Conservation (phyloP, 257 asterid genomes). For the Scutellaria galericulata region DNA sequence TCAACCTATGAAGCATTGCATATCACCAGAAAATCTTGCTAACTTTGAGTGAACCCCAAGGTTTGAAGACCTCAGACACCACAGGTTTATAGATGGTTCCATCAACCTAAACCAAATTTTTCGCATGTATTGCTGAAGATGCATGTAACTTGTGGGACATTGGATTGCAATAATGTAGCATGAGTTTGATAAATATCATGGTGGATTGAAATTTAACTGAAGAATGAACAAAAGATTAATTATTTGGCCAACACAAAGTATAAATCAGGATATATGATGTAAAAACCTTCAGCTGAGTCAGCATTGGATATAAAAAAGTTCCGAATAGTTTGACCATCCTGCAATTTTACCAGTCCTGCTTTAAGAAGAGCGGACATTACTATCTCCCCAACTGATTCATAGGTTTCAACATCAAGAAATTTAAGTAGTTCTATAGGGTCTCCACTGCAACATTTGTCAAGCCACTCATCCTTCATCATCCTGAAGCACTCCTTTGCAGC, state of each 20-base stretch:
- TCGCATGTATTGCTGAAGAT: constrained; percentile 1
- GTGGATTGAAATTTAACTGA: constrained; percentile 13
- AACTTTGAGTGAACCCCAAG: constrained; percentile 18
- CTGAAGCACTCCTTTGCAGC: constrained; percentile 82
- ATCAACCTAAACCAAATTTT: not conserved
- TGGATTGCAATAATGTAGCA: constrained; percentile 23
- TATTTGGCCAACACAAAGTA: not conserved
- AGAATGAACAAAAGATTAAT: constrained; percentile 2
- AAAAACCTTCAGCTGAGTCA: constrained; percentile 68
- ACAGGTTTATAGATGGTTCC: not conserved
- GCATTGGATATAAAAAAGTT: constrained; percentile 48
- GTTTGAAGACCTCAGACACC: constrained; percentile 22
- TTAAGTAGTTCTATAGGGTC: constrained; percentile 75
- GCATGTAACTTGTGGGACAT: constrained; percentile 8
- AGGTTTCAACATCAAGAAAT: constrained; percentile 96
- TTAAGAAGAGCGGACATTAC: constrained; percentile 68
- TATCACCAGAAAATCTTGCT: constrained; percentile 16
- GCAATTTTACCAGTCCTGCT: constrained; percentile 68
- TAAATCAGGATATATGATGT: constrained; percentile 22
- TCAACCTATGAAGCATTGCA: constrained; percentile 19
- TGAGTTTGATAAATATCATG: constrained; percentile 18
- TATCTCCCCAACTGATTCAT: constrained; percentile 83
- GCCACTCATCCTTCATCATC: constrained; percentile 94
- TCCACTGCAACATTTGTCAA: constrained; percentile 75
- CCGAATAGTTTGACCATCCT: constrained; percentile 67